Percentiles rank a stretch among this genome's conserved stretches.
Conservation (phyloP, 805 yeast species). For the Starmerella geochares region DNA sequence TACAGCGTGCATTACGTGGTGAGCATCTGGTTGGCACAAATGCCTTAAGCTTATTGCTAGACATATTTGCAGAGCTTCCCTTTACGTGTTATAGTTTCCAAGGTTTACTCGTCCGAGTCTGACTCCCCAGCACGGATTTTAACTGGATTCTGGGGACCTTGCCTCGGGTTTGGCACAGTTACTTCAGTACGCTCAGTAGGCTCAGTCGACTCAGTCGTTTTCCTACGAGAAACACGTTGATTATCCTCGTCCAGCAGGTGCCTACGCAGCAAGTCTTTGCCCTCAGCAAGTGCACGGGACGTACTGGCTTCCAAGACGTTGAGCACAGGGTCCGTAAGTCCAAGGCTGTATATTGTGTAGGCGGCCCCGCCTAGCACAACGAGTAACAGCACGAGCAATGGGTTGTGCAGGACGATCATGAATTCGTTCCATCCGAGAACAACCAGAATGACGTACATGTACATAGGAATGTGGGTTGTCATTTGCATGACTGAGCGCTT, state of each 20-base stretch:
- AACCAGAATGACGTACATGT: conserved; percentile 60
- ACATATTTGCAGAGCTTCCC: too few species aligned
- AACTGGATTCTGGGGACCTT: too few species aligned
- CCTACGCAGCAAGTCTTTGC: conserved; percentile 32
- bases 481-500: conserved; percentile 74
- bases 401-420: conserved; percentile 75
- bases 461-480: conserved; percentile 71
- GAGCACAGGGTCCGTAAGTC: conserved; percentile 66
- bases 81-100: too few species aligned
- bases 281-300: conserved; percentile 47
- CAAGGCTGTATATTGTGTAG: conserved; percentile 58
- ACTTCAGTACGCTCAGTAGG: too few species aligned
- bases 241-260: conserved; percentile 15
- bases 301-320: conserved; percentile 48
- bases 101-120: too few species aligned
- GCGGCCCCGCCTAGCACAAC: conserved; percentile 49
- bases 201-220: background rate
- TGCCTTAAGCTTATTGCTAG: too few species aligned
- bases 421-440: conserved; percentile 94
- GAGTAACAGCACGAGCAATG: conserved; percentile 55
- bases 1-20: too few species aligned
- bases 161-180: too few species aligned
- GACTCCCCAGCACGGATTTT: too few species aligned
- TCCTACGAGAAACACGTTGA: background rate
- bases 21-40: too few species aligned